These are phyloP conservation scores for Colletotrichum destructivum DNA, from an alignment of 2,329 filamentous ascomycete genomes.

Conservation along the genomic window DNA sequence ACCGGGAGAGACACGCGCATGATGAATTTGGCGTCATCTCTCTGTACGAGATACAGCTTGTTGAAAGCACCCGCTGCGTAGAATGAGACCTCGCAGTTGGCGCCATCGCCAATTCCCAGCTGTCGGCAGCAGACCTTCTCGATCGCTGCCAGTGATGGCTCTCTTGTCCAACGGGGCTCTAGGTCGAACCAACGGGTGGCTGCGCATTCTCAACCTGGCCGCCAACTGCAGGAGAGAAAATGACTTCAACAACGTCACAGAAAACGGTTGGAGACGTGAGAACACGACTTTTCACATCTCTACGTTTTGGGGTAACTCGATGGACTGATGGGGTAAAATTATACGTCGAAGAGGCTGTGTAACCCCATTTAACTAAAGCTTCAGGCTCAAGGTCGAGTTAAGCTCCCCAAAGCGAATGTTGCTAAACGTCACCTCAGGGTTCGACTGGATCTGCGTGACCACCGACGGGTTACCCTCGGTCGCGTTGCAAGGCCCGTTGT, in stretches of 20 bases:
- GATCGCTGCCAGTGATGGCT: slow-evolving; percentile 42
- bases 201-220: no score
- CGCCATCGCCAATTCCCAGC: slow-evolving; percentile 29
- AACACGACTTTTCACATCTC: neutral
- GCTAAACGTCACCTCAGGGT: slow-evolving; percentile 67
- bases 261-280: neutral
- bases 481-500: slow-evolving; percentile 67
- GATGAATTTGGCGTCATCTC: slow-evolving; percentile 40
- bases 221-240: no score
- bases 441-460: slow-evolving; percentile 60
- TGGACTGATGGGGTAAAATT: no score
- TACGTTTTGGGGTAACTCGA: fast-evolving
- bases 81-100: slow-evolving; percentile 41
- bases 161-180: slow-evolving; percentile 41
- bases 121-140: slow-evolving; percentile 36
- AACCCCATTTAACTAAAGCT: neutral
- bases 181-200: slow-evolving; percentile 1
- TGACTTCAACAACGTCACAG: no score
- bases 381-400: slow-evolving; percentile 51
- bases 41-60: slow-evolving; percentile 45
- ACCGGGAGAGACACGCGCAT: slow-evolving; percentile 56
- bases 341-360: neutral
- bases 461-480: slow-evolving; percentile 67
- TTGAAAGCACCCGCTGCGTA: slow-evolving; percentile 43
- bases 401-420: slow-evolving; percentile 72